Evolutionary conservation across 768 basidiomycete genomes (phyloP), one percentile per base, ranked within the genome.

Genomic region (Tricholomella constricta): DNA sequence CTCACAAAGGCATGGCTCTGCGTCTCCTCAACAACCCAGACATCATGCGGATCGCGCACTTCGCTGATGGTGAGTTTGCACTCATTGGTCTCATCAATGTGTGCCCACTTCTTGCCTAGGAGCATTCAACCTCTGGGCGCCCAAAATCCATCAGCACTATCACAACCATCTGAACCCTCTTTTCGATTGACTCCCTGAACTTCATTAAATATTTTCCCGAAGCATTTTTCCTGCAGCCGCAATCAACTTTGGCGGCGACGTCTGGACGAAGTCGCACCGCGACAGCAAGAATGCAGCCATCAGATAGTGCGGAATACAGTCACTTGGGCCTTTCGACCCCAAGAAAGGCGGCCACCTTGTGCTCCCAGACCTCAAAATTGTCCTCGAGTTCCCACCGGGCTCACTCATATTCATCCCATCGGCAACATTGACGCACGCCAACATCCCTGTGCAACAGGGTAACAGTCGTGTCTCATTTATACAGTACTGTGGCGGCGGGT

Each of bases 271-370:
- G 0, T 45, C 51, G 0, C 67, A 70, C 17, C 52, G 48, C 0
- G 66, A 69, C 26, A 32, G 6, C 20, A 31, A 7, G 0, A 70
- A 71, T 23, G 36, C 62, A 1, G 51, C 64, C 0, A 54, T 20
- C 9, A 64, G 67, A 0, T 45, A 52, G 38, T 71, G 65, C 25
- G 52, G 60, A 1, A 66, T 71, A n/a, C n/a, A n/a, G n/a, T n/a
- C n/a, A n/a, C 15, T 60, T 51, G 6, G 55, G 67, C 0, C 35
- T 58, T 34, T 9, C 37, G 37, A 38, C 29, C 6, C 29, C 6
- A 29, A 6, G 29, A 29, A 29, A 11, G 29, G 29, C 29, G 29
- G 6, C 6, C 29, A 29, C 11, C 6, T 29, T 29, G 29, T 29
- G 29, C 29, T 29, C 11, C 11, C 6, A 11, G 29, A 29, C 6